Evolutionary conservation across 805 yeast genomes (phyloP).

Genomic region (Yarrowia deformans): DNA sequence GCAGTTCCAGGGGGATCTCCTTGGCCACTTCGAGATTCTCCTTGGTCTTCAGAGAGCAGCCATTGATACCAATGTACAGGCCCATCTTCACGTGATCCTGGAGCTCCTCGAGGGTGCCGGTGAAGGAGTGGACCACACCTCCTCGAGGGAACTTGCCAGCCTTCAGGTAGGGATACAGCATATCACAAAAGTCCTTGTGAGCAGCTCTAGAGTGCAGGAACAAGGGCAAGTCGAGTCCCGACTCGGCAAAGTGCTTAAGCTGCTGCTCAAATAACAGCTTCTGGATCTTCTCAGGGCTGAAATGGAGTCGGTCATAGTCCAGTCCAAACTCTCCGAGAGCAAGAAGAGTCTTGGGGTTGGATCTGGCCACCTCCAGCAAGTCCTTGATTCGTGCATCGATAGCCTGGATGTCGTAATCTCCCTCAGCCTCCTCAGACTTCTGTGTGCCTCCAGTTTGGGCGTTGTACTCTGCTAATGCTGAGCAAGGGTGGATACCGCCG

Average conservation of each 20-base stretch:
- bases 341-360: constrained; percentile 60
- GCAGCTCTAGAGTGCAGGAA: constrained; percentile 92
- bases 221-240: constrained; percentile 67
- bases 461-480: constrained; percentile 63
- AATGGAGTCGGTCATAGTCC: constrained; percentile 89
- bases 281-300: constrained; percentile 74
- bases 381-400: constrained; percentile 55
- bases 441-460: constrained; percentile 45
- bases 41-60: constrained; percentile 84
- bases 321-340: constrained; percentile 97
- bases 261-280: constrained; percentile 72
- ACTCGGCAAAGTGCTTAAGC: constrained; percentile 66
- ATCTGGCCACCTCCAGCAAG: constrained; percentile 58
- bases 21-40: constrained; percentile 73
- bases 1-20: constrained; percentile 69
- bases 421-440: constrained; percentile 42
- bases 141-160: constrained; percentile 54
- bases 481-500: constrained; percentile 95
- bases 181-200: constrained; percentile 74
- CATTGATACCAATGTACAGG: constrained; percentile 83
- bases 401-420: constrained; percentile 9
- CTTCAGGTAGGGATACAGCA: constrained; percentile 66
- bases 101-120: constrained; percentile 78
- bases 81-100: constrained; percentile 62
- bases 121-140: constrained; percentile 95